Conservation (phyloP, 495 filamentous ascomycete genomes). For the Aspergillus bridgeri region DNA sequence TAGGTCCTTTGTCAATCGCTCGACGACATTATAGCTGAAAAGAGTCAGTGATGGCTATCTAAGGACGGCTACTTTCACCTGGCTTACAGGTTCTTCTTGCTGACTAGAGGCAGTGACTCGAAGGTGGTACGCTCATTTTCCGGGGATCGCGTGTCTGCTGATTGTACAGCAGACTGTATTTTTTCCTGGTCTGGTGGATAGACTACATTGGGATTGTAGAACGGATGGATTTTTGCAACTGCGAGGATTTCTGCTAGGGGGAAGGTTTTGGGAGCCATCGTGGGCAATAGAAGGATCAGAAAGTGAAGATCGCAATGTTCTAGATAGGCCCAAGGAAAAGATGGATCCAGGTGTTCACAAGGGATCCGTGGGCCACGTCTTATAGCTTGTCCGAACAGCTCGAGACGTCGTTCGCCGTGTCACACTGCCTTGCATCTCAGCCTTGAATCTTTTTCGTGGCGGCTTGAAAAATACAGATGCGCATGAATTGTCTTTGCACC, state of each 20-base stretch:
- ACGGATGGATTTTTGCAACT: constrained; percentile 27
- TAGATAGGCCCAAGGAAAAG: neutral
- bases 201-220: constrained; percentile 18
- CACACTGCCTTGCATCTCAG: no score
- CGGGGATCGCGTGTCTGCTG: neutral
- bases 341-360: no score
- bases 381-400: no score
- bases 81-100: constrained; percentile 3
- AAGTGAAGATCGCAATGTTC: neutral
- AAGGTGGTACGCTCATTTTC: neutral
- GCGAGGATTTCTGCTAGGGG: constrained; percentile 21
- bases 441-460: no score
- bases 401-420: no score
- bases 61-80: no score
- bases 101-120: neutral
- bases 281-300: neutral
- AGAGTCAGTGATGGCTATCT: constrained; percentile 5
- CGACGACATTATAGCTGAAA: constrained; percentile 21
- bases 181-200: constrained; percentile 16
- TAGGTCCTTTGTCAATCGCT: constrained; percentile 20
- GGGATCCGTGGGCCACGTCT: no score
- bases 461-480: no score
- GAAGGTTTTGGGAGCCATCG: neutral
- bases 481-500: no score
- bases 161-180: neutral